Evolutionary conservation across 768 basidiomycete species (phyloP), one percentile per base, ranked within the genome.

Genomic region (Udeniomyces megalosporus): DNA sequence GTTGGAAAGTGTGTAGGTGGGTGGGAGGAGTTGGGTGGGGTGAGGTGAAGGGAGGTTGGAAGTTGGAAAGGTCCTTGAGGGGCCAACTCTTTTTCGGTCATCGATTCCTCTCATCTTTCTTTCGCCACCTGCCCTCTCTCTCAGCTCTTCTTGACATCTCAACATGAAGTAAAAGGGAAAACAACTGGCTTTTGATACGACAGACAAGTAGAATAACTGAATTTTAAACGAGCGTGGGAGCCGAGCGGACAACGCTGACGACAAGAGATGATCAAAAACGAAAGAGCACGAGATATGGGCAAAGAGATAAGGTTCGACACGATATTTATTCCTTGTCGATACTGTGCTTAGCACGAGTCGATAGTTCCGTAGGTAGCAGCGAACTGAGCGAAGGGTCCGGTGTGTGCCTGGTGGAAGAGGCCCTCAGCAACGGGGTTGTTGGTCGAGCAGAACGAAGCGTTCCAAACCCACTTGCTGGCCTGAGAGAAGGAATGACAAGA

Each of bases 401-500:
- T 58, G 46, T 58, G 57, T 11, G 57, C 57, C 12, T 2, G 1
- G 31, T 4, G 29, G 57, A 5, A 58, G n/a, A 58, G 57, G 20
- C 10, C 6, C 29, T 47, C 24, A 42, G 57, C 57, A 29, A 58
- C 57, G 46, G 46, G 46, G 29, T 58, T 34, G 57, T 58, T 58
- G 54, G 54, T 56, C 20, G 57, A 58, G 57, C 57, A 58, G 48
- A n/a, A 58, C 8, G 45, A 47, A 15, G 57, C 57, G 4, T 35
- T 32, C 57, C 57, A 58, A 42, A 42, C 38, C 38, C 38, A 42
- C 38, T 42, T 42, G 38, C 10, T 17, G 38, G 38, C 38, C 17
- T 8, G 38, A 42, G 10, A 42, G 17, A 17, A n/a, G n/a, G n/a
- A n/a, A n/a, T n/a, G n/a, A 8, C 10, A 42, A 42, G 38, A 42